These are phyloP conservation scores for Nicotiana knightiana DNA, from an alignment of 257 asterid species.

Conservation along the genomic window DNA sequence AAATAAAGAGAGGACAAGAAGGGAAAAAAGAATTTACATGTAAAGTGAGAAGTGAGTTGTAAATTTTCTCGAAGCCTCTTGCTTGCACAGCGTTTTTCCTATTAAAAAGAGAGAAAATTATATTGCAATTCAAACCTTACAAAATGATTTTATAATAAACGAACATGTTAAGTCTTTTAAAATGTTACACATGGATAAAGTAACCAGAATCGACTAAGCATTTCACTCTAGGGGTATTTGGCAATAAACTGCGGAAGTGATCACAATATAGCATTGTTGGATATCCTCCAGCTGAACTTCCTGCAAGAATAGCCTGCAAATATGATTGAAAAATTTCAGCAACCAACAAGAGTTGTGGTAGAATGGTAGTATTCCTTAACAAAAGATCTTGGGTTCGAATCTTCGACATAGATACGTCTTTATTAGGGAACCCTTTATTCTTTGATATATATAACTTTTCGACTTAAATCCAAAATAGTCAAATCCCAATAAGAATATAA, in stretches of 20 bases:
- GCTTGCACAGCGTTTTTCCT: background rate
- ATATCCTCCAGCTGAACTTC: constrained; percentile 7
- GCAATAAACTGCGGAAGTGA: background rate
- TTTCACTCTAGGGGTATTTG: background rate
- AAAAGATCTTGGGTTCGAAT: no score
- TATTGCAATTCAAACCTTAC: background rate
- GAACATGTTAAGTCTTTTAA: background rate
- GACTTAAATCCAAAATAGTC: no score
- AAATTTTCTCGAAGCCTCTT: background rate
- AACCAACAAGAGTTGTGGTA: no score
- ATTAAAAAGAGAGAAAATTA: background rate
- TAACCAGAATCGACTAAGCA: background rate
- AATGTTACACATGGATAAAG: background rate
- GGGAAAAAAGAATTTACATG: background rate
- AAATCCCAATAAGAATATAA: no score
- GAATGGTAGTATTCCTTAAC: no score
- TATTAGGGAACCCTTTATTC: no score
- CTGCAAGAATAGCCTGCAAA: background rate
- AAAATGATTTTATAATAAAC: background rate
- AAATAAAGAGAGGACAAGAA: background rate
- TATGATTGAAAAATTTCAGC: background rate
- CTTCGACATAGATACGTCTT: no score
- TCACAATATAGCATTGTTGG: constrained; percentile 3
- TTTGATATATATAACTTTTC: accelerated
- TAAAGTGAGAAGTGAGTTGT: background rate